Base-by-base conservation (phyloP, 2,329 filamentous ascomycete genomes). In the Neonectria sp. region DNA sequence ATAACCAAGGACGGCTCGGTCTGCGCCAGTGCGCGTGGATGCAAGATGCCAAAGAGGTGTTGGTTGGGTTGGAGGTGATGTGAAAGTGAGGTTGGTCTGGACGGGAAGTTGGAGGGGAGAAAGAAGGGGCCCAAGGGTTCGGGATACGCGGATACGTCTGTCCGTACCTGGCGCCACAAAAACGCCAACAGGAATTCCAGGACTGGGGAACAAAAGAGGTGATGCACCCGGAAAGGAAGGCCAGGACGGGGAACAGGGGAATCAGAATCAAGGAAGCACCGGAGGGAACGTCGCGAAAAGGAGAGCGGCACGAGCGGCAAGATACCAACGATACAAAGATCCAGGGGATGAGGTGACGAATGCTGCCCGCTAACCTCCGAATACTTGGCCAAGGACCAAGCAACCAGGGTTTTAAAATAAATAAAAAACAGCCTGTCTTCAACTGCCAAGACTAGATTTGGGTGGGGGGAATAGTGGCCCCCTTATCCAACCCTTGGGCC, bases 21-120 rank as follows among this genome's bases (percentile, higher is more conserved):
- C 7, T 4, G n/a, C 40, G 40, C 37, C n/a, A n/a, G 51, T 24
- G n/a, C 17, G 51, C 13, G n/a, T 13, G 6, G 31, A 35, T 24
- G 31, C n/a, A 24, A 12, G 21, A 35, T 21, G 12, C 11, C 4
- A 21, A 53, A 17, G 12, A 21, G 33, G 51, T 33, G 21, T 24
- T 33, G 49, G 11, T 17, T 35, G 33, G 11, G 29, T 48, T 15
- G 43, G 46, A 51, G 27, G 49, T 24, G 49, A 35, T 11, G 51
- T 12, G 29, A 35, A n/a, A 13, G 51, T 24, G n/a, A 53, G 31
- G 29, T 24, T n/a, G n/a, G 25, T 3, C 9, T 3, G 27, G 25
- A n/a, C 17, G 48, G 48, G 25, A 21, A 52, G 48, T 52, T 27
- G 48, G 27, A 52, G 31, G n/a, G 29, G 51, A n/a, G 33, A 53